Evolutionary conservation across 2,329 filamentous ascomycete species (phyloP).

Genomic region (Aureobasidium sp.): DNA sequence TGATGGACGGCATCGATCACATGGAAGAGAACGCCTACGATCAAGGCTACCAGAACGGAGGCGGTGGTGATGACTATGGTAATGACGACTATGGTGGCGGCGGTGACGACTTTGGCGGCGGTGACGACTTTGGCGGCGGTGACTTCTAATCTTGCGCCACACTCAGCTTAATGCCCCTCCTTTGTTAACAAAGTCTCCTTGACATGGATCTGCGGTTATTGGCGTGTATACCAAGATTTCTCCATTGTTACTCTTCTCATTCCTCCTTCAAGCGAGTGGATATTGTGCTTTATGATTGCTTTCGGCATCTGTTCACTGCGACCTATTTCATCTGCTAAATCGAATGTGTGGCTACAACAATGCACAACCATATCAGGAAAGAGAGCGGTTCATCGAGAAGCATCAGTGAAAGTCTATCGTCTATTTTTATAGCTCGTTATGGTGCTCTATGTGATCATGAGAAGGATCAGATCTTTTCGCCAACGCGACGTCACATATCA

Average conservation of each 20-base stretch:
- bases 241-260: background rate
- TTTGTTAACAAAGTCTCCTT: background rate
- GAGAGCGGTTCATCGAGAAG: no score
- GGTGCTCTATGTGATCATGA: no score
- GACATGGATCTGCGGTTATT: background rate
- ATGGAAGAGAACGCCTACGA: constrained; percentile 48
- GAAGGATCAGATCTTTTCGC: background rate
- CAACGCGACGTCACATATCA: background rate
- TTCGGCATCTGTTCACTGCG: background rate
- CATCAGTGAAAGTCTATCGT: no score
- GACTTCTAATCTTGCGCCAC: constrained; percentile 16
- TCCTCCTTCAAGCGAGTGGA: background rate
- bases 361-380: background rate
- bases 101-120: constrained; percentile 27
- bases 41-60: constrained; percentile 37
- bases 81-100: constrained; percentile 25
- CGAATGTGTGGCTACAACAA: no score
- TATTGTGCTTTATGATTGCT: background rate
- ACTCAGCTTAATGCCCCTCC: background rate
- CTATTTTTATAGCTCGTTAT: no score
- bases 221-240: background rate
- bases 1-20: constrained; percentile 56
- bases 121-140: constrained; percentile 24
- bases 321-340: background rate
- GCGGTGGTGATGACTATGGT: constrained; percentile 22